These are phyloP conservation scores for Xanthoconium purpureum DNA, from an alignment of 768 basidiomycete genomes.

Conservation along the genomic window DNA sequence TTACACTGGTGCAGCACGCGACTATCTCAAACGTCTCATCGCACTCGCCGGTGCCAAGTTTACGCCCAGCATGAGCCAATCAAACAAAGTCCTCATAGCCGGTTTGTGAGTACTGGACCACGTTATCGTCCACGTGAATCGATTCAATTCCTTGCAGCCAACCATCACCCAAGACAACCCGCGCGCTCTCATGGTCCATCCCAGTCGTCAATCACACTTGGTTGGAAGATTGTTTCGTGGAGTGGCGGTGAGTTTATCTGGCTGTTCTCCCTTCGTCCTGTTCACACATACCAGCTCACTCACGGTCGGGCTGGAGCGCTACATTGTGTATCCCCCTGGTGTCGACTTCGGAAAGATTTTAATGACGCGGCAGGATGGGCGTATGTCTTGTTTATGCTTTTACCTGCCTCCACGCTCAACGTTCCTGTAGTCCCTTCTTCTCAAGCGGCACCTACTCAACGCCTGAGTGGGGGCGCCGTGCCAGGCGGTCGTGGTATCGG, in stretches of 20 bases:
- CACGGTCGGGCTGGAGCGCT: slow-evolving; percentile 61
- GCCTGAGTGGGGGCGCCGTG: slow-evolving; percentile 24
- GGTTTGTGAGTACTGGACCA: slow-evolving; percentile 58
- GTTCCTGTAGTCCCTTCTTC: slow-evolving; percentile 2
- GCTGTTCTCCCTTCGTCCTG: background rate
- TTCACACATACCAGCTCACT: slow-evolving; percentile 36
- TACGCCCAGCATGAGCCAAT: slow-evolving; percentile 75
- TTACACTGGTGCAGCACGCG: slow-evolving; percentile 81
- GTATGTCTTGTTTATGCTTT: slow-evolving; percentile 7
- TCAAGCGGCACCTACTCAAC: slow-evolving; percentile 1
- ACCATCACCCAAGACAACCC: slow-evolving; percentile 57
- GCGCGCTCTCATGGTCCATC: slow-evolving; percentile 77
- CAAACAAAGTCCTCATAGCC: slow-evolving; percentile 79
- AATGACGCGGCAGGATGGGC: slow-evolving; percentile 17
- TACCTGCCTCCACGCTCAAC: too few relatives aligned
- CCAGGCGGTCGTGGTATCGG: slow-evolving; percentile 30
- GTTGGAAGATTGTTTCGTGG: slow-evolving; percentile 86
- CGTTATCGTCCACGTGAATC: background rate
- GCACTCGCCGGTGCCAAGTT: slow-evolving; percentile 72
- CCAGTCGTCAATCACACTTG: slow-evolving; percentile 87
- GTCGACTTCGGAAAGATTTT: slow-evolving; percentile 57
- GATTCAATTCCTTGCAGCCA: slow-evolving; percentile 26
- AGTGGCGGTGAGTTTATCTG: slow-evolving; percentile 52
- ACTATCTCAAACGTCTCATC: slow-evolving; percentile 86
- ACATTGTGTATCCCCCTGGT: slow-evolving; percentile 65